Evolutionary conservation across 768 basidiomycete species (phyloP), one percentile per base, ranked within the genome.

Genomic region (Boletus insuetus): DNA sequence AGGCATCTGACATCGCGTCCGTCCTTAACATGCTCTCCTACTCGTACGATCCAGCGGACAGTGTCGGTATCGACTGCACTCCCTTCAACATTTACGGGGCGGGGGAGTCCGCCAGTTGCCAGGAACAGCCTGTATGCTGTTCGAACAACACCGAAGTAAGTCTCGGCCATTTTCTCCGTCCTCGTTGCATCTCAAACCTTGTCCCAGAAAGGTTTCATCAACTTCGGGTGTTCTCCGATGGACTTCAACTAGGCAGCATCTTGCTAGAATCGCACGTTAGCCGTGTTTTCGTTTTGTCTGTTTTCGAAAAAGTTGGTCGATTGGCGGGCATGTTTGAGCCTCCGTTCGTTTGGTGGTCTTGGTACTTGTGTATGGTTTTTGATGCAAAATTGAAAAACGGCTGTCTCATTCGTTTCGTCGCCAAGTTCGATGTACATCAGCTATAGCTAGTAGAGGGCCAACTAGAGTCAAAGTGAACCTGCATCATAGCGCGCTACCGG

Each of bases 81-180:
- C 69, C 68, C 14, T 10, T 71, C 47, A 52, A 53, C 17, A 38
- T 61, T 9, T 14, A 41, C 13, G 69, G 69, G 3, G 52, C 44
- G 3, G 69, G 65, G 31, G 26, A 64, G 16, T 50, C 47, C 12
- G 54, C 69, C 5, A 4, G 3, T 20, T 69, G 68, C 31, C 39
- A 59, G 32, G 56, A 69, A 20, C 58, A 71, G 47, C 68, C 68
- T 38, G 58, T 71, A 20, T 69, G 68, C 44, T 69, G 68, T 45
- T 22, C 44, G 10, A 58, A 61, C 47, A 43, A 58, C 9, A 39
- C 14, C 16, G 59, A 63, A 46, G 68, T 69, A 12, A 51, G 68
- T 60, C 44, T 37, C 17, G 13, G 16, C 4, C n/a, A 14, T 40
- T 32, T 17, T 44, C 24, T 35, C 29, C 3, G 12, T n/a, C 17